Evolutionary conservation across 2,329 filamentous ascomycete genomes (phyloP).

Genomic region (Neoarthrinium moseri): DNA sequence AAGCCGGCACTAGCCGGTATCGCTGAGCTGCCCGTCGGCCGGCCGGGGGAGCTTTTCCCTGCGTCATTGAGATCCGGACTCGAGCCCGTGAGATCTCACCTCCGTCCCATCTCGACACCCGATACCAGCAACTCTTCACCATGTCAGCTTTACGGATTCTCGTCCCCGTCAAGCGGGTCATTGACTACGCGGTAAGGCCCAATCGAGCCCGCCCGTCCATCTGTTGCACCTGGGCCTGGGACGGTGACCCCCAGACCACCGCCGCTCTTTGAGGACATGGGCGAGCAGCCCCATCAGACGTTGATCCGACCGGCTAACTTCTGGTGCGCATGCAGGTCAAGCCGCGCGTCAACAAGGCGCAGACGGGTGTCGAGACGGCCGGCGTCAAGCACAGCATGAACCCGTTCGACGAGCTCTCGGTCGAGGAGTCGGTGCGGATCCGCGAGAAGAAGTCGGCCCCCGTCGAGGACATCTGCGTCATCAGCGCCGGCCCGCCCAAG

Average conservation of each 20-base stretch:
- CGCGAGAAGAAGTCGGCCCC: conserved; percentile 78
- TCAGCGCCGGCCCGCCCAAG: conserved; percentile 87
- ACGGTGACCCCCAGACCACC: no score
- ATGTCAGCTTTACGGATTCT: conserved; percentile 72
- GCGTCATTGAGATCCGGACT: conserved; percentile 22
- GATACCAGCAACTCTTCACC: conserved; percentile 17
- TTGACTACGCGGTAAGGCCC: conserved; percentile 75
- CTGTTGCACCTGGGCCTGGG: no score
- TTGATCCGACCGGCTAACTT: no score
- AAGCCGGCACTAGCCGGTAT: conserved; percentile 21
- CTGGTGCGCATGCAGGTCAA: conserved; percentile 57
- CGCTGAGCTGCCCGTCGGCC: no score
- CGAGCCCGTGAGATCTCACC: no score
- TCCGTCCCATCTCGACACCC: neutral
- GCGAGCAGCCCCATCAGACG: no score
- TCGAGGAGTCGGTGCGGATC: conserved; percentile 93
- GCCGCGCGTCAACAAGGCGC: conserved; percentile 67
- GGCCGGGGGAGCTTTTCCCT: conserved; percentile 18
- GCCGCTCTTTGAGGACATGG: no score
- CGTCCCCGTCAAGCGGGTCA: conserved; percentile 80
- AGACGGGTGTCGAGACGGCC: conserved; percentile 86
- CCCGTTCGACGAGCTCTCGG: conserved; percentile 96
- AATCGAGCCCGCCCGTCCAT: conserved; percentile 7
- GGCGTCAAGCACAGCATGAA: conserved; percentile 98
- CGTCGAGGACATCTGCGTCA: conserved; percentile 88